Evolutionary conservation across 139 green algal genomes (phyloP).

Genomic region (Cymbomonas tetramitiformis): DNA sequence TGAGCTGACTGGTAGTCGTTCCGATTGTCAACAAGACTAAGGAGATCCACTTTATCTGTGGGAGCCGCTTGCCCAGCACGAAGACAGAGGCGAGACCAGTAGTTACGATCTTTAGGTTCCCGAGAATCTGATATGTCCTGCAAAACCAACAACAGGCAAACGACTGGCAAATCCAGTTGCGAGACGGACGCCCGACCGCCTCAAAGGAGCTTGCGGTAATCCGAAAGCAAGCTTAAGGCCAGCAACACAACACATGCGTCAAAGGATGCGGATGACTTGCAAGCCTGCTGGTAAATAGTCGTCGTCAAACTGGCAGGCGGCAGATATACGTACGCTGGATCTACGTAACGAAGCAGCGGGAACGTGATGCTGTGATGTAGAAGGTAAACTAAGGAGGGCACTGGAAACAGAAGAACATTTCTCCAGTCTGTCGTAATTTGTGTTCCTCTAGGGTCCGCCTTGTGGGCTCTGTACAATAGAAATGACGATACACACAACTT

Average conservation of each 20-base stretch:
- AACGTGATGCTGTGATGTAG: slow-evolving; percentile 42
- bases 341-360: slow-evolving; percentile 34
- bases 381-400: slow-evolving; percentile 44
- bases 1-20: slow-evolving; percentile 33
- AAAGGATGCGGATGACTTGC: no score
- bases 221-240: no score
- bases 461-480: slow-evolving; percentile 14
- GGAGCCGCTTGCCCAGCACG: slow-evolving; percentile 26
- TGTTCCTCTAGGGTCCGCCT: not conserved
- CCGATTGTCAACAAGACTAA: slow-evolving; percentile 39
- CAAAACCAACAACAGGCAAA: no score
- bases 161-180: no score
- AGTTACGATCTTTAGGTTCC: slow-evolving; percentile 48
- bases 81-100: slow-evolving; percentile 30
- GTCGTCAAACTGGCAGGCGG: no score
- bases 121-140: slow-evolving; percentile 42
- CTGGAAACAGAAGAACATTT: slow-evolving; percentile 30
- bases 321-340: no score
- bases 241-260: no score
- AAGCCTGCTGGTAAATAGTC: no score
- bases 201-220: no score
- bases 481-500: slow-evolving; percentile 31
- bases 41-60: slow-evolving; percentile 34
- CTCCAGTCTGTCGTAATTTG: slow-evolving; percentile 17
- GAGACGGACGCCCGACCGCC: no score